phyloP scores from a whole-genome alignment of 1,139 yeast genomes.

The Saccharomyces hybrid region DNA sequence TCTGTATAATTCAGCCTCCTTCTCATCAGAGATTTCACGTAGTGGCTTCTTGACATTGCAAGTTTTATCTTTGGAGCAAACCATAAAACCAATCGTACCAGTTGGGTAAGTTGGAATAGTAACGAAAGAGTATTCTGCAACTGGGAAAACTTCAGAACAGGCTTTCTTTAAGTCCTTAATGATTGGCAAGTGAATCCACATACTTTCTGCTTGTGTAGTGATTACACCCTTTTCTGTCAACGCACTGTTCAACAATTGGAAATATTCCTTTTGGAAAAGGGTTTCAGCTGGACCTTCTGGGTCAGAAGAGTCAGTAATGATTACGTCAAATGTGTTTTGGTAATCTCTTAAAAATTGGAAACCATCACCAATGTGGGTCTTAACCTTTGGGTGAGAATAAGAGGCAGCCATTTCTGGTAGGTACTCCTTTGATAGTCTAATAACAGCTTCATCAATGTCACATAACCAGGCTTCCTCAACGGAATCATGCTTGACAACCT shows the following conservation, averaged over 20 bases:
- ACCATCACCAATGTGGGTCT: conserved; percentile 82
- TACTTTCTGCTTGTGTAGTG: conserved; percentile 85
- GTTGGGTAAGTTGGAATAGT: conserved; percentile 91
- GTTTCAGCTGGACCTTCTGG: conserved; percentile 96
- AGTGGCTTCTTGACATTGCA: conserved; percentile 60
- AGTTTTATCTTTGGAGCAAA: conserved; percentile 65
- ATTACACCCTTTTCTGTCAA: conserved; percentile 82
- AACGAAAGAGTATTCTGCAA: conserved; percentile 79
- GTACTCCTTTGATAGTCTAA: conserved; percentile 70
- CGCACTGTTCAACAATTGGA: conserved; percentile 68
- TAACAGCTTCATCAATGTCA: conserved; percentile 89
- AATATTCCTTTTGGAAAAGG: conserved; percentile 80
- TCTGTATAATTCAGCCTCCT: conserved; percentile 57
- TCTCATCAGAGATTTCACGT: conserved; percentile 55
- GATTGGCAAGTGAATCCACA: conserved; percentile 79
- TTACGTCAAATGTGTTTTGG: conserved; percentile 69
- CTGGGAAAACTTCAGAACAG: conserved; percentile 76
- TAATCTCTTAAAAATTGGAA: conserved; percentile 79
- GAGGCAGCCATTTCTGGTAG: conserved; percentile 79
- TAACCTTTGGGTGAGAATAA: conserved; percentile 72
- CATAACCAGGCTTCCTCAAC: conserved; percentile 83
- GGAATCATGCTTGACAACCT: conserved; percentile 74
- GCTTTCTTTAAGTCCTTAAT: conserved; percentile 67
- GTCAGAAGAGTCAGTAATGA: conserved; percentile 89
- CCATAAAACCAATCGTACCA: conserved; percentile 92